phyloP scores from a whole-genome alignment of 2,329 filamentous ascomycete genomes.

The Tolypocladium nubicola region DNA sequence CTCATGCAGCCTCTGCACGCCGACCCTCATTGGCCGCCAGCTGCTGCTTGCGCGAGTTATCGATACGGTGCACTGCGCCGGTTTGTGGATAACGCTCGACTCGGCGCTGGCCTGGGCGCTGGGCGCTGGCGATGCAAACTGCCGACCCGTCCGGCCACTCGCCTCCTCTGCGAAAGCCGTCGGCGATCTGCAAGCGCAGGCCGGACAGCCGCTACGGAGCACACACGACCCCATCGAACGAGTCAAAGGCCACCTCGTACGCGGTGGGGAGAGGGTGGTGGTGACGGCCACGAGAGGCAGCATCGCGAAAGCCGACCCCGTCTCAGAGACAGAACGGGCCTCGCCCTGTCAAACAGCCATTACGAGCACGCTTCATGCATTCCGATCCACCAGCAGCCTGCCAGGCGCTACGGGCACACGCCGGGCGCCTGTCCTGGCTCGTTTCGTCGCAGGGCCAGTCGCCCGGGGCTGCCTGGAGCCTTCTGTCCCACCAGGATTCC shows the following conservation, averaged over 20 bases:
- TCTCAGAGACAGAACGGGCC: constrained; percentile 9
- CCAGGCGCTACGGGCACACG: background rate
- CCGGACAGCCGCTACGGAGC: background rate
- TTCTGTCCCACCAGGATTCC: background rate
- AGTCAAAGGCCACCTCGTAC: background rate
- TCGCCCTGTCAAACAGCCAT: constrained; percentile 5
- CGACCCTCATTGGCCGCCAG: constrained; percentile 9
- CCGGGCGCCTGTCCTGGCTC: background rate
- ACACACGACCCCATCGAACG: background rate
- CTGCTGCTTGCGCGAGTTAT: background rate
- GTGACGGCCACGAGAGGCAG: constrained; percentile 6
- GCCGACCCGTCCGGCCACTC: constrained; percentile 8
- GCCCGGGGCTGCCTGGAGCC: background rate
- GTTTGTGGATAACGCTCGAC: background rate
- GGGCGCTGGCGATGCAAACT: constrained; percentile 8
- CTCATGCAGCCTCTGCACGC: constrained; percentile 10
- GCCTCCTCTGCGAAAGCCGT: constrained; percentile 3
- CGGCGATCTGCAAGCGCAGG: constrained; percentile 10
- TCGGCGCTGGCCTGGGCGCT: background rate
- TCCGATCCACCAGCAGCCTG: constrained; percentile 10
- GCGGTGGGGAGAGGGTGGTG: background rate
- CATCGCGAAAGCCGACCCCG: constrained; percentile 1
- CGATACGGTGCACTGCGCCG: background rate
- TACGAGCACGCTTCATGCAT: constrained; percentile 22
- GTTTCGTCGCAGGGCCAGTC: background rate